These are phyloP conservation scores for Talaromyces proteolyticus DNA, from an alignment of 495 filamentous ascomycete species.

Conservation along the genomic window DNA sequence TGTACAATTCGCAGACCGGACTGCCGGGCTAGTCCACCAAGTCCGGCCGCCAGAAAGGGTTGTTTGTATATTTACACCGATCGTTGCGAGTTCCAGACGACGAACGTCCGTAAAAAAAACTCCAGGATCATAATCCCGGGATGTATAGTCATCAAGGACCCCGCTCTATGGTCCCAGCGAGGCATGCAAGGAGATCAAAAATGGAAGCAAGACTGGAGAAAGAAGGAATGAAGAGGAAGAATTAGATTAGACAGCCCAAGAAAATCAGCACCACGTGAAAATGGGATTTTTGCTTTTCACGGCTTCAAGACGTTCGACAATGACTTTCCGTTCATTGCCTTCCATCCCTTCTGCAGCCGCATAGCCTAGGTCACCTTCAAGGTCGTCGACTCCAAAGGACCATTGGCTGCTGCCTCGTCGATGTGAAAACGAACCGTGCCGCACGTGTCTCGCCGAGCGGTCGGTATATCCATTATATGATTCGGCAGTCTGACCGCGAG, in stretches of 20 bases:
- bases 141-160: neutral
- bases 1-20: neutral
- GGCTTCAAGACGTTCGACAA: slow-evolving; percentile 90
- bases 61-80: slow-evolving; percentile 24
- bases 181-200: slow-evolving; percentile 3
- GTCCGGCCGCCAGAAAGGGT: neutral
- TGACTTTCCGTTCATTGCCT: slow-evolving; percentile 81
- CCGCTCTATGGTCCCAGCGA: neutral
- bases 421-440: slow-evolving; percentile 36
- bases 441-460: slow-evolving; percentile 22
- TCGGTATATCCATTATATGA: slow-evolving; percentile 19
- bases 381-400: slow-evolving; percentile 63
- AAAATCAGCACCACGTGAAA: slow-evolving; percentile 87
- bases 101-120: slow-evolving; percentile 8
- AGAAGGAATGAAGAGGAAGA: slow-evolving; percentile 9
- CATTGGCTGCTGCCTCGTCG: slow-evolving; percentile 22
- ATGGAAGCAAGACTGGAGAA: slow-evolving; percentile 9
- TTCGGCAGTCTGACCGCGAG: slow-evolving; percentile 9
- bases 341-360: slow-evolving; percentile 92
- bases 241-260: neutral
- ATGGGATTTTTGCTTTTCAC: slow-evolving; percentile 94
- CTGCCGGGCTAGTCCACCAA: neutral
- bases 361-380: slow-evolving; percentile 90
- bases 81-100: slow-evolving; percentile 22
- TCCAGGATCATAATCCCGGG: neutral